Conservation (phyloP, 73 alveolate species). For the Tetrahymena elliotti region DNA sequence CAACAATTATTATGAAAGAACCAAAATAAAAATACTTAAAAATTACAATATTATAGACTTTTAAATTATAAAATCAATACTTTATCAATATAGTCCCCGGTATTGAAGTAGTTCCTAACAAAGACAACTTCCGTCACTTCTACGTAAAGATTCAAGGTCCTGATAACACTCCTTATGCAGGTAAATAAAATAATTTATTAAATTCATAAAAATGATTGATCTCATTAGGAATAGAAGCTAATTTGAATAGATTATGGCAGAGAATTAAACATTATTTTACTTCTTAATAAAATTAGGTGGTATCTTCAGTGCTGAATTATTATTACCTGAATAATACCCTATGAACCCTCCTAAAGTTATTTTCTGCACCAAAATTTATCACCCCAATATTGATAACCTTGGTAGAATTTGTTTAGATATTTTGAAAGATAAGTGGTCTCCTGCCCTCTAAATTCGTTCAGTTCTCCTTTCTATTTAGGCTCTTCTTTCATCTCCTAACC, state of each 20-base stretch:
- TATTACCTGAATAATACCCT: conserved; percentile 86
- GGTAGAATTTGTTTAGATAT: conserved; percentile 92
- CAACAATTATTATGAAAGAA: not conserved
- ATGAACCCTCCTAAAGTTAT: conserved; percentile 87
- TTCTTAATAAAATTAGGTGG: conserved; percentile 54
- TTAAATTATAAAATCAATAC: too few species aligned
- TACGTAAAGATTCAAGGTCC: conserved; percentile 30
- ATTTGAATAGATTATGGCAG: not conserved
- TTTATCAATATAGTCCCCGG: conserved; percentile 24
- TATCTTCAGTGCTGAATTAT: conserved; percentile 64
- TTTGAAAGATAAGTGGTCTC: conserved; percentile 87
- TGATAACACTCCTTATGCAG: conserved; percentile 37
- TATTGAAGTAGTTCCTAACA: conserved; percentile 34
- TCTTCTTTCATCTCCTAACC: conserved; percentile 78
- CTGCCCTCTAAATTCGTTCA: conserved; percentile 89
- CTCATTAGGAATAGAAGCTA: not conserved
- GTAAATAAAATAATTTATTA: not conserved
- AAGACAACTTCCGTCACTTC: conserved; percentile 26
- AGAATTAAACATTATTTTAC: not conserved
- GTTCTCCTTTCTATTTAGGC: conserved; percentile 77
- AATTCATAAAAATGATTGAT: not conserved
- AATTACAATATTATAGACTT: too few species aligned
- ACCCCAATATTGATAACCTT: conserved; percentile 84
- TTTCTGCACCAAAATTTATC: conserved; percentile 87
- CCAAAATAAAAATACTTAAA: too few species aligned